Percentiles rank a stretch among this genome's conserved stretches.
These are phyloP conservation scores for Volvox reticuliferus DNA, from an alignment of 139 green algal genomes.

Conservation along the genomic window DNA sequence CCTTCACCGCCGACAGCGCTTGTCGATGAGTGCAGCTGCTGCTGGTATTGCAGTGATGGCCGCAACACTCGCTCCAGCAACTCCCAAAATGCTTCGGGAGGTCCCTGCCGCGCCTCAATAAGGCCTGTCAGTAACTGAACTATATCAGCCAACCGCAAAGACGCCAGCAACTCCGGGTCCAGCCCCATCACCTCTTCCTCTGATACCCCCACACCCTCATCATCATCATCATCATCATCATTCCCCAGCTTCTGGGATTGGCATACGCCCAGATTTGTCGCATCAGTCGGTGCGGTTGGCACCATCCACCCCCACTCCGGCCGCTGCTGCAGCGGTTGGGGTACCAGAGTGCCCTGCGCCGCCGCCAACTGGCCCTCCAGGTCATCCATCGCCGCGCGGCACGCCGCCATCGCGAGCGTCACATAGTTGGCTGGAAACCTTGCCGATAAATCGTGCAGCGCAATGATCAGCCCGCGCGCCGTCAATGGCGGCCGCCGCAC, in stretches of 20 bases:
- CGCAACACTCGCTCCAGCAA: not conserved
- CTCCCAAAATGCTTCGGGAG: not conserved
- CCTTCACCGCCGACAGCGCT: not conserved
- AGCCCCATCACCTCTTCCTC: not conserved
- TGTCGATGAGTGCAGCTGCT: not conserved
- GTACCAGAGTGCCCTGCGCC: not conserved
- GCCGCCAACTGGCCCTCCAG: not conserved
- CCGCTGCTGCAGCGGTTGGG: not conserved
- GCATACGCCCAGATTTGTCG: no score
- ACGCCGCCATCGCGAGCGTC: not conserved
- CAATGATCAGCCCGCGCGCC: not conserved
- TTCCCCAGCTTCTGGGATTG: not conserved
- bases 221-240: not conserved
- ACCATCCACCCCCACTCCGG: not conserved
- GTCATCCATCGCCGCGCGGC: not conserved
- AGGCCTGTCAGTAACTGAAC: constrained; percentile 2
- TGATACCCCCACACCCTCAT: not conserved
- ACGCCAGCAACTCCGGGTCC: not conserved
- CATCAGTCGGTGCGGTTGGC: not conserved
- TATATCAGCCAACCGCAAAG: constrained; percentile 8
- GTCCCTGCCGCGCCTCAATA: not conserved
- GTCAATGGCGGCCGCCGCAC: not conserved
- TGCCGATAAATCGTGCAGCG: not conserved
- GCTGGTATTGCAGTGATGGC: not conserved
- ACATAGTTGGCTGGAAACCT: not conserved